Base-by-base conservation (phyloP, 164 flowering plant species). In the Dillenia turbinata region DNA sequence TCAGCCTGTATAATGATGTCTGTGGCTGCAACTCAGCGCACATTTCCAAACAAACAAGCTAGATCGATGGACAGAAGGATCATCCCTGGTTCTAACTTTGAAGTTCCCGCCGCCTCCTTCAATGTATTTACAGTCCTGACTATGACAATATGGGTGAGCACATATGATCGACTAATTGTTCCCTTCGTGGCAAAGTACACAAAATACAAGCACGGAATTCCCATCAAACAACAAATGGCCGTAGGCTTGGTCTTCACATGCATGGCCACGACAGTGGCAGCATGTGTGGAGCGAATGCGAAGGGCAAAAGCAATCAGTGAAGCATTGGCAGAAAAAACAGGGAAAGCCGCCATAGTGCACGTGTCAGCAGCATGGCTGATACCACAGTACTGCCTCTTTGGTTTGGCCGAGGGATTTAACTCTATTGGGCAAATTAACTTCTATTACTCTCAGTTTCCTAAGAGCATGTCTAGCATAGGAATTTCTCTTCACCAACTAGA, bases 91-190 rank as follows among this genome's bases (percentile, higher is more conserved):
- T 49, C 60, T 40, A 47, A 54, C 22, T 69, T 69, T 15, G 16
- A 63, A 64, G 64, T 69, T 59, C 72, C 68, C 1, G 60, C 67
- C 0, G 72, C 64, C 12, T 69, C 72, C 15, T 63, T 58, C 15
- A 8, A 55, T 4, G 44, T 59, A 16, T 69, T 69, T 58, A 54
- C 13, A 1, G 19, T 69, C 11, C 15, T 59, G 26, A 48, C 67
- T 19, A 9, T 69, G 47, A 59, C 64, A 6, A 59, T 69, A 48
- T 63, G 67, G 67, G 58, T 69, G 0, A 50, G 50, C 11, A 9
- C 64, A 12, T 69, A 69, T 12, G 67, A 69, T 16, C 71, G 66
- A 0, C 8, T 69, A 16, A 9, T 58, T 12, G 63, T 69, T 44
- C 72, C 72, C 1, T 1, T 63, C 9, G 11, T 59, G 1, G 14